phyloP scores from a whole-genome alignment of 176 grass and related monocot genomes.

The Oryza glumipatula region DNA sequence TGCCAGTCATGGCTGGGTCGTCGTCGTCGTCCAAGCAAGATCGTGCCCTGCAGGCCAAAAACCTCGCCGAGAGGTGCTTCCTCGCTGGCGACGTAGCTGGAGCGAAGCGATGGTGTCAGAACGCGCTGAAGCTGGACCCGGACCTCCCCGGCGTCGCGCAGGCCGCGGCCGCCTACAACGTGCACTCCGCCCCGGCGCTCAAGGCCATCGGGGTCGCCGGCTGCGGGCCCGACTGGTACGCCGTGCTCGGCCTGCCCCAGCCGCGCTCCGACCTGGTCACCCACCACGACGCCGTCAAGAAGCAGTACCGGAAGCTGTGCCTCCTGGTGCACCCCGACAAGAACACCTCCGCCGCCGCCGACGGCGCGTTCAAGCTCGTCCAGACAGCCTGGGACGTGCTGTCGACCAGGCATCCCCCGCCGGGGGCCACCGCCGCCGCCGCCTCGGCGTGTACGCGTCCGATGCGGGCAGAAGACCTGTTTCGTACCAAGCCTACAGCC shows the following conservation, averaged over 20 bases:
- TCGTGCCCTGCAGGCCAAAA: neutral
- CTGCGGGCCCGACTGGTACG: neutral
- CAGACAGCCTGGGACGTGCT: conserved; percentile 13
- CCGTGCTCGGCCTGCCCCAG: neutral
- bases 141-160: neutral
- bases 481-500: neutral
- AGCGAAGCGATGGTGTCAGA: neutral
- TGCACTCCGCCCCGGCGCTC: neutral
- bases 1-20: neutral
- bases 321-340: conserved; percentile 34
- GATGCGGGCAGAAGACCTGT: neutral
- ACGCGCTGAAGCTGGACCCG: neutral
- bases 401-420: neutral
- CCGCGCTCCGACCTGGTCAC: neutral
- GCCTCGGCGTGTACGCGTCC: neutral
- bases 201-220: neutral
- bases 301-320: conserved; percentile 2
- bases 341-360: conserved; percentile 26
- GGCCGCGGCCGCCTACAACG: neutral
- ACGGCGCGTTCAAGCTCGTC: conserved; percentile 37
- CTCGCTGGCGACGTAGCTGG: neutral
- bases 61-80: neutral
- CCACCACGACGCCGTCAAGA: conserved; percentile 1
- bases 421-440: too few species aligned
- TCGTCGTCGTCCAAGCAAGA: neutral